Evolutionary conservation across 257 asterid genomes (phyloP).

Genomic region (Fraxinus anomala): DNA sequence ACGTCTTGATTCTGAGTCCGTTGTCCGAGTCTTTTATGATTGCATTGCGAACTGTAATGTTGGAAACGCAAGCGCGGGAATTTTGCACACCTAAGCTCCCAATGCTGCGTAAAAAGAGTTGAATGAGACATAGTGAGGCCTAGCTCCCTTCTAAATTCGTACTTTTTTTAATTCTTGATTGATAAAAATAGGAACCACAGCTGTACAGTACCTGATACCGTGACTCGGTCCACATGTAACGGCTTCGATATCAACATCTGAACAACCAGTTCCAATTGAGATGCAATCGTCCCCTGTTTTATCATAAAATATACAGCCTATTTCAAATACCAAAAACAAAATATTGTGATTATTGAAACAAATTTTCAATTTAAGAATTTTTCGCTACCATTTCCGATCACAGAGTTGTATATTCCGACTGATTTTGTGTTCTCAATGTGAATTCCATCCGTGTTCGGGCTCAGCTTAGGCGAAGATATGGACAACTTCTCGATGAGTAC

Average conservation of each 20-base stretch:
- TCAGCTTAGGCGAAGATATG: conserved; percentile 82
- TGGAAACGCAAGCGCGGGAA: conserved; percentile 84
- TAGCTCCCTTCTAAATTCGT: too few species aligned
- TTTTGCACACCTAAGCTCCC: conserved; percentile 89
- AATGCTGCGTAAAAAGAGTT: conserved; percentile 48
- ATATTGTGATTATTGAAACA: not conserved
- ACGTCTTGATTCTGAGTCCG: conserved; percentile 85
- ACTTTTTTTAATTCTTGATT: too few species aligned
- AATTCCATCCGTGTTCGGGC: conserved; percentile 96
- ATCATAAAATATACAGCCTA: not conserved
- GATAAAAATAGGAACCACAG: too few species aligned
- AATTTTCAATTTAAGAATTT: not conserved
- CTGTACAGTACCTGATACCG: conserved; percentile 73
- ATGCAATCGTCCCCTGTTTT: conserved; percentile 89
- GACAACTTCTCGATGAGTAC: conserved; percentile 64
- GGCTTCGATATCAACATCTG: conserved; percentile 78
- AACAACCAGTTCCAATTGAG: conserved; percentile 87
- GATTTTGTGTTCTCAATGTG: conserved; percentile 75
- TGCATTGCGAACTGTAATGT: conserved; percentile 73
- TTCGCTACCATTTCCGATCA: conserved; percentile 64
- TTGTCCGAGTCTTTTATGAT: conserved; percentile 74
- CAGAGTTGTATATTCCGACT: conserved; percentile 83
- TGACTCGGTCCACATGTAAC: conserved; percentile 98
- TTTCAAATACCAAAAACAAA: not conserved
- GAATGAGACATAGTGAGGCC: too few species aligned